A percentile compares a stretch with the other conserved stretches of the same genome.
phyloP scores from a whole-genome alignment of 768 basidiomycete genomes.

The Neoboletus magnificus region DNA sequence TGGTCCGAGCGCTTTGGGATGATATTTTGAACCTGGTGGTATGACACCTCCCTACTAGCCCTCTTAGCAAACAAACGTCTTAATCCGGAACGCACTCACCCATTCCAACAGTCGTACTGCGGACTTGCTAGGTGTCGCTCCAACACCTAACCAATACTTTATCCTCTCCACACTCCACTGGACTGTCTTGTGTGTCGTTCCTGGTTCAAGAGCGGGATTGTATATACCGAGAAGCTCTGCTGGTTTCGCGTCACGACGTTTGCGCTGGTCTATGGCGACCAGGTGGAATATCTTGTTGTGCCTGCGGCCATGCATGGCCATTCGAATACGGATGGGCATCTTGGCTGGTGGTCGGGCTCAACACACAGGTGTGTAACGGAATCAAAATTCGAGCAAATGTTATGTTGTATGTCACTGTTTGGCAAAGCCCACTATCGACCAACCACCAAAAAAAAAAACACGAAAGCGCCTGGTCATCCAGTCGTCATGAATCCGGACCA shows the following conservation, averaged over 20 bases:
- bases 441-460: no score
- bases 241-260: conserved; percentile 79
- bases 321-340: conserved; percentile 84
- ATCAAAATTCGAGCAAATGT: background rate
- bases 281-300: conserved; percentile 79
- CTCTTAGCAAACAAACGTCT: conserved; percentile 5
- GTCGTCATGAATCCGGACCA: conserved; percentile 48
- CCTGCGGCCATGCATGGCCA: conserved; percentile 76
- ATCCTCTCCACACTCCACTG: conserved; percentile 92
- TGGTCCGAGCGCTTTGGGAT: conserved; percentile 36
- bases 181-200: conserved; percentile 62
- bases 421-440: conserved; percentile 1
- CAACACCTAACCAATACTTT: conserved; percentile 82
- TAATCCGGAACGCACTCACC: conserved; percentile 40
- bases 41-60: conserved; percentile 57
- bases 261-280: conserved; percentile 73
- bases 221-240: conserved; percentile 85
- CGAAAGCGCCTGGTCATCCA: no score
- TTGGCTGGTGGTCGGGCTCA: background rate
- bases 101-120: conserved; percentile 74
- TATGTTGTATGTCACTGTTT: conserved; percentile 25
- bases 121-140: conserved; percentile 77
- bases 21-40: conserved; percentile 53
- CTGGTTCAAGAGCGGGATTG: conserved; percentile 59
- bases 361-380: no score